Evolutionary conservation across 371 early-diverging fungal species (phyloP).

Genomic region (Rhizopus sp.): DNA sequence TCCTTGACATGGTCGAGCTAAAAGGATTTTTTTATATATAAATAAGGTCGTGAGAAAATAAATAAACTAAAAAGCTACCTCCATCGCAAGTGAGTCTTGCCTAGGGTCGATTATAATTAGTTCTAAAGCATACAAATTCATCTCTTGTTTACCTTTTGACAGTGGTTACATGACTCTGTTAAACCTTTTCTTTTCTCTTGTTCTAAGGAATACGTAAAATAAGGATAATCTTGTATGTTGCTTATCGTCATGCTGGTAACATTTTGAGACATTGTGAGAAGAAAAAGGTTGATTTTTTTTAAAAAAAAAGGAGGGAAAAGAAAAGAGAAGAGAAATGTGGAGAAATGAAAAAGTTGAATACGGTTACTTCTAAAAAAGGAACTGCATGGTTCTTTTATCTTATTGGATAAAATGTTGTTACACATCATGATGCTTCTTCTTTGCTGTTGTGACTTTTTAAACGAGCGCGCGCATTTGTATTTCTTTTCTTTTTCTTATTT

Average conservation of each 20-base stretch:
- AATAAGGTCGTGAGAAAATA: conserved; percentile 13
- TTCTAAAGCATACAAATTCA: background rate
- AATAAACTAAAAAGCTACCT: conserved; percentile 30
- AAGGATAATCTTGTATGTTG: conserved; percentile 8
- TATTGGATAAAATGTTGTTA: background rate
- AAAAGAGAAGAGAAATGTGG: conserved; percentile 1
- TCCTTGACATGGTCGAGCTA: conserved; percentile 82
- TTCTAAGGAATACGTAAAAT: conserved; percentile 19
- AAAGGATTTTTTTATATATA: conserved; percentile 7
- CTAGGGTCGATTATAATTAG: conserved; percentile 10
- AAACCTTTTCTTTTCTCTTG: conserved; percentile 32
- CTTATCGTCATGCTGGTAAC: conserved; percentile 1
- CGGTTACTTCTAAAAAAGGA: background rate
- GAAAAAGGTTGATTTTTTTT: background rate
- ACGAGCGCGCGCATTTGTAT: background rate
- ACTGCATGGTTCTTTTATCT: background rate
- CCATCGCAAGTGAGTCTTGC: conserved; percentile 70
- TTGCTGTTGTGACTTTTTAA: background rate
- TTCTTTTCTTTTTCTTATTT: background rate
- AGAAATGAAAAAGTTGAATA: conserved; percentile 1
- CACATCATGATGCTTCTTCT: background rate
- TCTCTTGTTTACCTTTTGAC: conserved; percentile 49
- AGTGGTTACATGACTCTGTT: conserved; percentile 49
- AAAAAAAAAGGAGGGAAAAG: conserved; percentile 2
- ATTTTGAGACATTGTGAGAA: conserved; percentile 19